Evolutionary conservation across 345 rosid genomes (phyloP).

Genomic region (Cardiospermum halicacabum): DNA sequence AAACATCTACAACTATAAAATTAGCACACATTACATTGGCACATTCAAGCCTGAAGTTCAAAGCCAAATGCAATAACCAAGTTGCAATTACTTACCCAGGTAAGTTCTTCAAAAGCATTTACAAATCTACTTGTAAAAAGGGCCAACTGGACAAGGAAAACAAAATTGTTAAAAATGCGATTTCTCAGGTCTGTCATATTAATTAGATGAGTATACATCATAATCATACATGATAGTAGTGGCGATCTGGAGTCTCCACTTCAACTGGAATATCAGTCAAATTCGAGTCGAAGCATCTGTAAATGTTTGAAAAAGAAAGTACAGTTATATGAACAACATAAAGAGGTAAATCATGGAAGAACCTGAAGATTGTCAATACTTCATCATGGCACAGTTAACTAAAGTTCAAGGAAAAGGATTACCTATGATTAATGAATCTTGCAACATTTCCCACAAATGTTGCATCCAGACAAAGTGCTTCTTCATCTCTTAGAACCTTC

Average conservation of each 20-base stretch:
- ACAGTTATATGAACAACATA: conserved; percentile 2
- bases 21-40: no score
- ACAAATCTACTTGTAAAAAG: conserved; percentile 76
- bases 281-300: conserved; percentile 82
- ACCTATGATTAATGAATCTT: conserved; percentile 93
- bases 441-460: conserved; percentile 75
- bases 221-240: conserved; percentile 76
- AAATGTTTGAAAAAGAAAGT: not conserved
- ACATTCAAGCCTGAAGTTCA: no score
- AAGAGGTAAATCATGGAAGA: not conserved
- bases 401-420: conserved; percentile 13
- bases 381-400: no score
- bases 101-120: conserved; percentile 69
- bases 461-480: conserved; percentile 85
- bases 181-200: not conserved
- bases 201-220: not conserved
- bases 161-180: not conserved
- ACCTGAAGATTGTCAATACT: no score
- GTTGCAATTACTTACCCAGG: conserved; percentile 59
- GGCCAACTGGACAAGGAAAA: conserved; percentile 60
- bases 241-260: conserved; percentile 80
- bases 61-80: no score
- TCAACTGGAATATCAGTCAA: conserved; percentile 89
- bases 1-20: no score
- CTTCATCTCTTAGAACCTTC: conserved; percentile 57